Evolutionary conservation across 352 stramenopile genomes (phyloP).

Genomic region (Phytophthora agathidicida): DNA sequence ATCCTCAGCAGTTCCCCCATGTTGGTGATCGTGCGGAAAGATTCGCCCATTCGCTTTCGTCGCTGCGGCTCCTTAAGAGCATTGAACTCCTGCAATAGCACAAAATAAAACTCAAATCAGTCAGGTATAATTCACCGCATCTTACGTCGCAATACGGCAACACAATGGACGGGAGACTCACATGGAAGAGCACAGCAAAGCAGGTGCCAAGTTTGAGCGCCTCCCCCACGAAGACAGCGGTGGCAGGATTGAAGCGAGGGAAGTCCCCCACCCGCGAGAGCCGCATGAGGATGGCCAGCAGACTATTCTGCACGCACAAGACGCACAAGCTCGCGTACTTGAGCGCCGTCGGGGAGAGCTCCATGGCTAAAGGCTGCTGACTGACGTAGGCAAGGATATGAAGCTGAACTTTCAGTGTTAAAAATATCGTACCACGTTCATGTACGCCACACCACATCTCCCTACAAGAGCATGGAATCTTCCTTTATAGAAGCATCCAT

Average conservation of each 20-base stretch:
- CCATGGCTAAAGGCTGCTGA: conserved; percentile 24
- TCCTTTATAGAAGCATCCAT: conserved; percentile 16
- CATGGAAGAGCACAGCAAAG: conserved; percentile 50
- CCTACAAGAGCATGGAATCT: conserved; percentile 15
- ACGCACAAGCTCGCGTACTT: conserved; percentile 82
- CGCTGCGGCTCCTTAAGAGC: conserved; percentile 29
- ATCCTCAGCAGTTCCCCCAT: conserved; percentile 67
- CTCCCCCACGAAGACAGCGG: conserved; percentile 76
- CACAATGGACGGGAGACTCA: conserved; percentile 12
- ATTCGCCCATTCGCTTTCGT: conserved; percentile 30
- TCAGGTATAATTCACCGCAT: background rate
- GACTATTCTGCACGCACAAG: conserved; percentile 84
- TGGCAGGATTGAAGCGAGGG: conserved; percentile 76
- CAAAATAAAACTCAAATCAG: too few relatives aligned
- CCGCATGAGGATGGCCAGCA: conserved; percentile 81
- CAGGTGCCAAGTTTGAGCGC: conserved; percentile 70
- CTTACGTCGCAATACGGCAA: background rate
- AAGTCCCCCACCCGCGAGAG: conserved; percentile 77
- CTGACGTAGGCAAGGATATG: conserved; percentile 1
- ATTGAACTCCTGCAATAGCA: conserved; percentile 35
- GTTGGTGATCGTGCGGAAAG: conserved; percentile 62
- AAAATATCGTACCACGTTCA: background rate
- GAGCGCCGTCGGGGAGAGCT: conserved; percentile 49
- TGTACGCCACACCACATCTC: conserved; percentile 11
- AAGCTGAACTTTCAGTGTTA: conserved; percentile 14